Evolutionary conservation across 2,329 filamentous ascomycete species (phyloP), one percentile per base, ranked within the genome.

Genomic region (Scedosporium dehoogii): DNA sequence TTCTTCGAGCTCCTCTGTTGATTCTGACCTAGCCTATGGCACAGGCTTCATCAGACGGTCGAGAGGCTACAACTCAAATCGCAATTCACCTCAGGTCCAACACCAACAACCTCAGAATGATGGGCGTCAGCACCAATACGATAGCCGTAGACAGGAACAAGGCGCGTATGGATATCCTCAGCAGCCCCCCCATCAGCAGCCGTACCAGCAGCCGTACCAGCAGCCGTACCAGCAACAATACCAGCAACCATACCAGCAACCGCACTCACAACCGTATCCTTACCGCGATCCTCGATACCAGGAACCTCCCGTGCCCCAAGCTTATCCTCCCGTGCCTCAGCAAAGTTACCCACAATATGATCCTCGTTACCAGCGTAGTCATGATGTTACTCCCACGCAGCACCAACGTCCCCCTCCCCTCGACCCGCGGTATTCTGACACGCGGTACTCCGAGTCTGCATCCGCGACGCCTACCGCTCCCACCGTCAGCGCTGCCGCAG

Each of bases 11-110:
- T 88, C 85, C 0, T 88, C 85, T 0, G 78, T 88, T 62, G 85
- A 88, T 71, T 84, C 82, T 21, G 87, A 90, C 69, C 74, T 90
- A 64, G 86, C 86, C 9, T 90, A 89, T 69, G 86, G 87, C 9
- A 79, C 75, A 62, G 86, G 85, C 16, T 87, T 81, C 65, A 75
- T 83, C 57, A 79, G 78, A 64, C 73, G 74, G 16, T 41, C 58
- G n/a, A 44, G 59, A 55, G 25, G 58, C 27, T 62, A 60, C 10
- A 63, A 56, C 44, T 65, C 63, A 7, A 60, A 48, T 27, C 65
- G 58, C 12, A 59, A 65, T 51, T 55, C 59, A 2, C 61, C 59
- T 10, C 58, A 62, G 21, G 18, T 29, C 1, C 57, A 61, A 3
- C 62, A 56, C 10, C 29, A 61, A 42, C 59, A 64, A 27, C 59